Conservation (phyloP, 2,329 filamentous ascomycete genomes). For the Colletotrichum aenigma region DNA sequence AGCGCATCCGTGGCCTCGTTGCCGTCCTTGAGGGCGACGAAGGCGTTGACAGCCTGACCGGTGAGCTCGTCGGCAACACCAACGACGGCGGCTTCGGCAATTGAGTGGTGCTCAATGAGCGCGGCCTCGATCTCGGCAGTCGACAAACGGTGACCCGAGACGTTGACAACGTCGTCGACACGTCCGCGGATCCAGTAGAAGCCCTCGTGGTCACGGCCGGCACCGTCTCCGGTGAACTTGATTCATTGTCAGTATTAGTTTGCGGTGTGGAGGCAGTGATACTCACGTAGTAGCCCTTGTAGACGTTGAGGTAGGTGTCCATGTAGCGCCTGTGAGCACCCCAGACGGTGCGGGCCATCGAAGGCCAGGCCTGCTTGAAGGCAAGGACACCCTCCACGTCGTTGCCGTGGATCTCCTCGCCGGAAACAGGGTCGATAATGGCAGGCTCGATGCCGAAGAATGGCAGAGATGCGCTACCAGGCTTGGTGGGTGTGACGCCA, state of each 20-base stretch:
- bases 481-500: conserved; percentile 94
- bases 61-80: conserved; percentile 93
- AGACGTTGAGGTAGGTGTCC: conserved; percentile 98
- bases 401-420: conserved; percentile 91
- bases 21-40: conserved; percentile 89
- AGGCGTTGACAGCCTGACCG: conserved; percentile 96
- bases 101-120: conserved; percentile 85
- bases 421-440: conserved; percentile 95
- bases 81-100: conserved; percentile 95
- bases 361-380: conserved; percentile 98
- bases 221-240: conserved; percentile 90
- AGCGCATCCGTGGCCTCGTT: conserved; percentile 78
- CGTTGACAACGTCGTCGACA: conserved; percentile 98
- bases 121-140: conserved; percentile 98
- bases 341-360: conserved; percentile 98
- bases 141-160: conserved; percentile 92
- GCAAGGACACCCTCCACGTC: conserved; percentile 96
- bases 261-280: background rate
- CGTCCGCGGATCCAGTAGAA: conserved; percentile 99
- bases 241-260: background rate
- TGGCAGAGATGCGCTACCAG: conserved; percentile 91
- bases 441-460: conserved; percentile 99
- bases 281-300: conserved; percentile 96
- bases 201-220: conserved; percentile 93
- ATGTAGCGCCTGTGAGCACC: conserved; percentile 98